phyloP scores from a whole-genome alignment of 768 basidiomycete species.

The Podaxis carcinomalis region DNA sequence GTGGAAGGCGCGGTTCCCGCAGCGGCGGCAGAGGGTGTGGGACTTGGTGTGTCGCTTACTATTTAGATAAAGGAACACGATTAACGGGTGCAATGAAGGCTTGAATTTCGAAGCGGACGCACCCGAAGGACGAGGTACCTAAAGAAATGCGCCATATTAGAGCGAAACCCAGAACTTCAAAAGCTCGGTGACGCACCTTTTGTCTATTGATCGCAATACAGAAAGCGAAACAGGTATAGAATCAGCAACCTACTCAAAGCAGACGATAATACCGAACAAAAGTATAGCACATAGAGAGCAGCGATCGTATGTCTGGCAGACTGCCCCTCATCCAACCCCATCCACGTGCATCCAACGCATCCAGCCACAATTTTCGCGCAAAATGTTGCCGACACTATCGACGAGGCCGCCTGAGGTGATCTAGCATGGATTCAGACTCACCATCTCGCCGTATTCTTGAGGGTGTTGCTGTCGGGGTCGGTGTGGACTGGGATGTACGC shows the following conservation, averaged over 20 bases:
- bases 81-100: background rate
- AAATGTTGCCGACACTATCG: background rate
- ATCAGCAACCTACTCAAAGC: background rate
- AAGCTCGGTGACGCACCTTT: conserved; percentile 59
- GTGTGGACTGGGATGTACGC: background rate
- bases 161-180: background rate
- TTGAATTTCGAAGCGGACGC: conserved; percentile 30
- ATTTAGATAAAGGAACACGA: conserved; percentile 12
- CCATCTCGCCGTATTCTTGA: conserved; percentile 16
- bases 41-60: conserved; percentile 98
- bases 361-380: background rate
- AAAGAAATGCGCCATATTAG: conserved; percentile 12
- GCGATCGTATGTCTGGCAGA: background rate
- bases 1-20: conserved; percentile 95
- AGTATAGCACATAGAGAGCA: background rate
- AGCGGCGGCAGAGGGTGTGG: conserved; percentile 96
- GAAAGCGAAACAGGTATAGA: conserved; percentile 9
- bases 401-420: background rate
- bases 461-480: conserved; percentile 9
- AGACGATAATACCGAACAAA: background rate
- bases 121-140: conserved; percentile 98
- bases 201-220: conserved; percentile 45
- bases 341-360: conserved; percentile 10
- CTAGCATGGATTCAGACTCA: conserved; percentile 7
- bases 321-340: conserved; percentile 9